Conservation (phyloP, 345 rosid species). For the Reutealis trisperma region DNA sequence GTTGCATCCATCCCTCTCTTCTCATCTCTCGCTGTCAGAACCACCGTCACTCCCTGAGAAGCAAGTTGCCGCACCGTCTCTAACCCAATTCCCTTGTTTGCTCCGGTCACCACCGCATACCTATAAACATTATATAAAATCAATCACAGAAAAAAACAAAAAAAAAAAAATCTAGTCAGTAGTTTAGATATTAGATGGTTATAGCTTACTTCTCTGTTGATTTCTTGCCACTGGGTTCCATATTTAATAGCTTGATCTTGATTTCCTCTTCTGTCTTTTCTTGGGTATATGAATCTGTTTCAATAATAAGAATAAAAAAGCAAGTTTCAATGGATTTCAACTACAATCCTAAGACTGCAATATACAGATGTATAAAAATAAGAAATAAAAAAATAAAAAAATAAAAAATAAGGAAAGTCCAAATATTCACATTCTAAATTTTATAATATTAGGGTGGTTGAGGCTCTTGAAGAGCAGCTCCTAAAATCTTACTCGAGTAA, state of each 20-base stretch:
- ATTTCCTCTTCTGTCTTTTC: background rate
- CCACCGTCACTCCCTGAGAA: slow-evolving; percentile 40
- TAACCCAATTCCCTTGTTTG: slow-evolving; percentile 55
- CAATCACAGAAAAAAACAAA: background rate
- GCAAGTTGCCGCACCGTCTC: slow-evolving; percentile 53
- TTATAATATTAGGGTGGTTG: background rate
- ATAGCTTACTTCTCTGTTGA: background rate
- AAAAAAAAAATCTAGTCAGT: background rate
- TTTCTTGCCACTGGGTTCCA: slow-evolving; percentile 12
- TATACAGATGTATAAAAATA: too few relatives aligned
- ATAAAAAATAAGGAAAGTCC: too few relatives aligned
- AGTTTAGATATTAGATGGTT: too few relatives aligned
- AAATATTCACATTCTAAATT: too few relatives aligned
- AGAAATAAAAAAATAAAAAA: too few relatives aligned
- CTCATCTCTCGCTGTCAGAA: slow-evolving; percentile 49
- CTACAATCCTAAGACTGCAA: too few relatives aligned
- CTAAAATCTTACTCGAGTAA: background rate
- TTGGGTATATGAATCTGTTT: background rate
- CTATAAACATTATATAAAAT: slow-evolving; percentile 13
- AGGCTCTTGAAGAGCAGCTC: background rate
- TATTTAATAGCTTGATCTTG: background rate
- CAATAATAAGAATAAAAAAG: background rate
- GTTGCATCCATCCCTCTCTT: slow-evolving; percentile 44
- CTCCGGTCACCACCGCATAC: slow-evolving; percentile 50
- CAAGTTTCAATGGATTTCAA: too few relatives aligned